Percentiles rank a stretch among this genome's conserved stretches.
Evolutionary conservation across 371 early-diverging fungal genomes (phyloP).

Genomic region (Conidiobolus coronatus): DNA sequence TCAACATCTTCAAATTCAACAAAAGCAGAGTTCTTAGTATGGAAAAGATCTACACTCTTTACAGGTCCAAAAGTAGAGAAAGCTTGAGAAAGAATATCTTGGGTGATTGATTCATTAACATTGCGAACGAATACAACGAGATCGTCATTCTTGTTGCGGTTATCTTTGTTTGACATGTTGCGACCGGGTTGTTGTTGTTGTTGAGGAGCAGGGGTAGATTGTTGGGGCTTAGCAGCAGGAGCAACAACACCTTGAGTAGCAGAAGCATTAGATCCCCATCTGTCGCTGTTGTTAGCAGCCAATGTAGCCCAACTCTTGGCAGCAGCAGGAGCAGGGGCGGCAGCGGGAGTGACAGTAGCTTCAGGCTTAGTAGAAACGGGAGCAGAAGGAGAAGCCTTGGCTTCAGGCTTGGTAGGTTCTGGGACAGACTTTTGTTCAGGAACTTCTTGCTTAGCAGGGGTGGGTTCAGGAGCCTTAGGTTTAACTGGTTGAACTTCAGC

Average conservation of each 20-base stretch:
- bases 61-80: too few species aligned
- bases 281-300: constrained; percentile 14
- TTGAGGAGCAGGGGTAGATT: constrained; percentile 7
- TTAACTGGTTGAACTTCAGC: constrained; percentile 7
- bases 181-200: background rate
- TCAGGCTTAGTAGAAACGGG: constrained; percentile 11
- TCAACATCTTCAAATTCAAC: too few species aligned
- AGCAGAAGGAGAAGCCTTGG: constrained; percentile 27
- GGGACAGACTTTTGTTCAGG: constrained; percentile 1
- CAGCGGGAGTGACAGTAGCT: background rate
- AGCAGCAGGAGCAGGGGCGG: constrained; percentile 7
- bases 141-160: too few species aligned
- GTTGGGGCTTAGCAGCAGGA: constrained; percentile 12
- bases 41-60: too few species aligned
- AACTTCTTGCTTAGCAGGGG: background rate
- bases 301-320: constrained; percentile 29
- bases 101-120: too few species aligned
- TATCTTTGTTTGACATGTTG: too few species aligned
- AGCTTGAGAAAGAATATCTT: too few species aligned
- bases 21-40: too few species aligned
- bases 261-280: constrained; percentile 14
- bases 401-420: constrained; percentile 8
- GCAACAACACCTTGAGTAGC: constrained; percentile 14
- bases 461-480: background rate
- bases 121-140: too few species aligned